Evolutionary conservation across 1,284 basidiomycete species (phyloP).

Genomic region (Pseudozyma pruni): DNA sequence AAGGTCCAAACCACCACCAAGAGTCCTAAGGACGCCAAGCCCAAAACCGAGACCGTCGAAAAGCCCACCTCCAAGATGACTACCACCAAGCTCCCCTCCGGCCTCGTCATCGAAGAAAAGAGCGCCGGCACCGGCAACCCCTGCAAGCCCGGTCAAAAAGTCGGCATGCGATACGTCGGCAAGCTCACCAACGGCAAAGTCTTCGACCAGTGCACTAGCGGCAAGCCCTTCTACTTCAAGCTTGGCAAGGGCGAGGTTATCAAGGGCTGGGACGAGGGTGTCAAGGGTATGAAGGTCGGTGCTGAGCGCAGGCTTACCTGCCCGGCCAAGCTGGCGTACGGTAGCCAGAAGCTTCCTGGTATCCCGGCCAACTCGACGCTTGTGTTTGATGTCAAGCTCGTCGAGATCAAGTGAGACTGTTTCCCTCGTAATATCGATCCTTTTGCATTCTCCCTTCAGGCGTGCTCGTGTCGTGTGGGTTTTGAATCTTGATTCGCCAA

Average conservation of each 20-base stretch:
- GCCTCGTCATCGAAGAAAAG: constrained; percentile 81
- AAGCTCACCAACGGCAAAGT: constrained; percentile 85
- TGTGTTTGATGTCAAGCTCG: constrained; percentile 73
- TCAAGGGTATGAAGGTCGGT: constrained; percentile 89
- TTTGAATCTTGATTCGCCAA: too few relatives aligned
- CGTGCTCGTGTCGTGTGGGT: too few relatives aligned
- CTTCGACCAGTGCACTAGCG: constrained; percentile 89
- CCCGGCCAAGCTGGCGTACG: constrained; percentile 74
- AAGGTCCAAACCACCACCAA: constrained; percentile 63
- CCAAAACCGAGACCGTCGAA: constrained; percentile 45
- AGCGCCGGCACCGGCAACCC: constrained; percentile 82
- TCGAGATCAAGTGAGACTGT: constrained; percentile 71
- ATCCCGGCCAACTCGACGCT: constrained; percentile 72
- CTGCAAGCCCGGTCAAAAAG: constrained; percentile 85
- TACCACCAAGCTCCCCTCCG: constrained; percentile 75
- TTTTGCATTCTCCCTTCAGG: too few relatives aligned
- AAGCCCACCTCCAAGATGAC: constrained; percentile 39
- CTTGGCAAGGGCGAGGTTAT: constrained; percentile 91
- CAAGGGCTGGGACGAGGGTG: constrained; percentile 87
- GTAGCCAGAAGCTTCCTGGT: constrained; percentile 70
- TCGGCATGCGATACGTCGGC: constrained; percentile 89
- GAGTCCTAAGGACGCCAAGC: constrained; percentile 39
- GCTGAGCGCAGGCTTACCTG: constrained; percentile 86
- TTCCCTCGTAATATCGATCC: too few relatives aligned
- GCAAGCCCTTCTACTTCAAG: constrained; percentile 86